Conservation (phyloP, 306 rosid species). For the Myrica gale region DNA sequence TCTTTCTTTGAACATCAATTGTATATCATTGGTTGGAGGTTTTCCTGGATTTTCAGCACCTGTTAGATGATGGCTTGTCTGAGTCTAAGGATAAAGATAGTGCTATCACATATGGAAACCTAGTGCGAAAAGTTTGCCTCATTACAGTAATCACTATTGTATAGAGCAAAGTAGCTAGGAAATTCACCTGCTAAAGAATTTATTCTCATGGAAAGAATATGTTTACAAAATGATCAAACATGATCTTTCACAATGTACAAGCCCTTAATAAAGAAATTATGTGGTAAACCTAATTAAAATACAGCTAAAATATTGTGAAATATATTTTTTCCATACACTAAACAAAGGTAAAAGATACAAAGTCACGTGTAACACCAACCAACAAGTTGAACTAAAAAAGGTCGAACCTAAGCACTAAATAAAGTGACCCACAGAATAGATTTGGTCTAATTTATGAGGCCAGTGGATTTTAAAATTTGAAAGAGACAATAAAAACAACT, state of each 20-base stretch:
- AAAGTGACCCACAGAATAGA: too few species aligned
- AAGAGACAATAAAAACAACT: too few species aligned
- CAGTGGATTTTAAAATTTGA: too few species aligned
- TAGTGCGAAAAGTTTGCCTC: neutral
- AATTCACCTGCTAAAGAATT: neutral
- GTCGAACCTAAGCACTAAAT: too few species aligned
- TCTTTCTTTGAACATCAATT: neutral
- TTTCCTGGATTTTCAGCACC: neutral
- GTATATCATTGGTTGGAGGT: neutral
- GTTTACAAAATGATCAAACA: neutral
- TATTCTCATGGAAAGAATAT: neutral
- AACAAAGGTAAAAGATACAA: too few species aligned
- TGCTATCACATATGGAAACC: neutral
- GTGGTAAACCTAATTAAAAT: neutral
- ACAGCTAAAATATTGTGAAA: constrained; percentile 5
- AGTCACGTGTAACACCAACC: too few species aligned
- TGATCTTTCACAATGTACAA: neutral
- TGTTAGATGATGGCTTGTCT: neutral
- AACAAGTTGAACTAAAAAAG: too few species aligned
- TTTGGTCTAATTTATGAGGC: too few species aligned
- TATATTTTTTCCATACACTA: too few species aligned
- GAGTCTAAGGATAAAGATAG: neutral
- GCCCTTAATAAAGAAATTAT: neutral
- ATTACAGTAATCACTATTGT: neutral
- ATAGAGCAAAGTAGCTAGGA: neutral